Evolutionary conservation across 352 stramenopile species (phyloP).

Genomic region (Pythium vanterpoolii): DNA sequence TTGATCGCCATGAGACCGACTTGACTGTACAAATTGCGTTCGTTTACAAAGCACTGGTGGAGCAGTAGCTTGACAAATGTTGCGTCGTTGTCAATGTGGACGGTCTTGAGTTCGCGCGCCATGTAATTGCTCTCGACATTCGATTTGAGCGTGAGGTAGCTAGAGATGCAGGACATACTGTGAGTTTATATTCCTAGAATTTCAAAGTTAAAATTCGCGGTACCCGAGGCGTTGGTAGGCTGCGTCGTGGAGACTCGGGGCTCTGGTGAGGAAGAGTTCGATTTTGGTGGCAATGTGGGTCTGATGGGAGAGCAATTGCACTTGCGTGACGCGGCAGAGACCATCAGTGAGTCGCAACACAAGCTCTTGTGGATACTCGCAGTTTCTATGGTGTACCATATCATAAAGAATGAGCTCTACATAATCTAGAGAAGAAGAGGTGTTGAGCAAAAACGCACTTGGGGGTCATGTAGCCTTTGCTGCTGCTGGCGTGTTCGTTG

Average conservation of each 20-base stretch:
- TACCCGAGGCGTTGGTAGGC: slow-evolving; percentile 79
- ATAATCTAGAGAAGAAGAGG: neutral
- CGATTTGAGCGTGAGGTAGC: slow-evolving; percentile 75
- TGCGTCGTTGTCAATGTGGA: slow-evolving; percentile 87
- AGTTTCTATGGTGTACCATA: slow-evolving; percentile 60
- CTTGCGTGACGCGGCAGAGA: slow-evolving; percentile 66
- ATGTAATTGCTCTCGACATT: slow-evolving; percentile 82
- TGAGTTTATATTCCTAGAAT: neutral
- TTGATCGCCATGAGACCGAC: slow-evolving; percentile 91
- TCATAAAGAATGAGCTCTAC: no score
- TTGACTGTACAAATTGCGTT: slow-evolving; percentile 90
- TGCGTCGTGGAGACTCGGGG: slow-evolving; percentile 39
- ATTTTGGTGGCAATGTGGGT: slow-evolving; percentile 92
- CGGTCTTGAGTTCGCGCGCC: slow-evolving; percentile 91
- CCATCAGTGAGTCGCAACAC: slow-evolving; percentile 79
- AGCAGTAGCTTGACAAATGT: slow-evolving; percentile 87
- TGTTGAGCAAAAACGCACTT: slow-evolving; percentile 31
- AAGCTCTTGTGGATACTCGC: slow-evolving; percentile 92
- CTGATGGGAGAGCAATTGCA: slow-evolving; percentile 91
- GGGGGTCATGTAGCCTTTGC: slow-evolving; percentile 76
- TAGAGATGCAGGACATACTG: slow-evolving; percentile 6
- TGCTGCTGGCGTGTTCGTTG: slow-evolving; percentile 68
- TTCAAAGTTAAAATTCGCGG: neutral
- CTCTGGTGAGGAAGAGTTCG: slow-evolving; percentile 85
- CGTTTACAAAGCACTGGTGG: slow-evolving; percentile 87